Base-by-base conservation (phyloP, 345 rosid species). In the Euclidium syriacum region DNA sequence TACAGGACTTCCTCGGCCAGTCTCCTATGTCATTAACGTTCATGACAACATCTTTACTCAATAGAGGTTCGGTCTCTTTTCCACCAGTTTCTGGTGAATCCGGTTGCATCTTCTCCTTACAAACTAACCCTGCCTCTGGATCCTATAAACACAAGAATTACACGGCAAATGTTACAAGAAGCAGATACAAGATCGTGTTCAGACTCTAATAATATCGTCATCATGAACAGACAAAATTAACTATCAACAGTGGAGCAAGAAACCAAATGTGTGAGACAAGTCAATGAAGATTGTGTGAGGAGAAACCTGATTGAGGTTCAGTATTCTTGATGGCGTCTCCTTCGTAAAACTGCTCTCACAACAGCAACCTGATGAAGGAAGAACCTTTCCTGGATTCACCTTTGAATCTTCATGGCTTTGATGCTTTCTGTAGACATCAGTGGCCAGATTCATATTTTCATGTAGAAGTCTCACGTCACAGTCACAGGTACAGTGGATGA, bases 41-140 rank as follows among this genome's bases (percentile, higher is more conserved):
- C 87, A 77, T 79, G 18, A 80, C 72, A 7, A 74, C 73, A 51
- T 85, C 90, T 56, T 48, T 74, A 43, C 62, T 74, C 73, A 90
- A 46, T 64, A 87, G 87, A 2, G 87, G 79, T 47, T 69, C 77
- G 2, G 61, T 65, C 34, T 82, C 95, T 1, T 63, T 59, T 58
- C 58, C 62, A 19, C 51, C 57, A 14, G 5, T 16, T 29, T 47
- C 67, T n/a, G 49, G 55, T 57, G 20, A 75, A 69, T 62, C 48
- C 15, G 48, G 34, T 19, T 36, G 33, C 18, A 36, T 44, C 55
- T 52, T 79, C 52, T 41, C 58, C 38, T 67, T 49, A 17, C 56
- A 62, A 55, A 41, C 60, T 24, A 61, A 18, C 64, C 71, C 75
- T 23, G 36, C 74, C 69, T 66, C 81, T 18, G 58, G 53, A 65